Conservation (phyloP, 1,284 basidiomycete genomes). For the Leccinum subfulvum region DNA sequence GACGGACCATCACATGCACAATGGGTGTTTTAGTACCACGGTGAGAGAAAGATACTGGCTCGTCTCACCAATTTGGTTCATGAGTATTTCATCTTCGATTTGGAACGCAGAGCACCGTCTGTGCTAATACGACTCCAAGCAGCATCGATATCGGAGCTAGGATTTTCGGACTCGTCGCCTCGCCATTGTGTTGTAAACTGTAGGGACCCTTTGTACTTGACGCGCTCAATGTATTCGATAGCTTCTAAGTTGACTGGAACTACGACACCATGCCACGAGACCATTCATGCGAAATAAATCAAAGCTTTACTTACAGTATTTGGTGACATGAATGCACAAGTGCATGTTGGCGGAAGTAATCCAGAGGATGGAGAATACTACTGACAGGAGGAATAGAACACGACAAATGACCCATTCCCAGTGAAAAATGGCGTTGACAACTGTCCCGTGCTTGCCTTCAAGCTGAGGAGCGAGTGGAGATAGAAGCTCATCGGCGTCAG, state of each 20-base stretch:
- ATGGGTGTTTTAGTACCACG: neutral
- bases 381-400: neutral
- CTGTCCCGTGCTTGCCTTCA: too few relatives aligned
- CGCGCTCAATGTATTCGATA: too few relatives aligned
- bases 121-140: constrained; percentile 10
- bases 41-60: neutral
- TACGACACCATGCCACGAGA: too few relatives aligned
- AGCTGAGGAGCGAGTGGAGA: neutral
- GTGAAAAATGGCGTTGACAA: neutral
- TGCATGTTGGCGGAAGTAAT: too few relatives aligned
- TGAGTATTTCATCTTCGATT: neutral
- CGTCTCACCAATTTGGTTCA: constrained; percentile 1
- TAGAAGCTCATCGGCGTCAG: too few relatives aligned
- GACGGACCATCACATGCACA: neutral
- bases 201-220: neutral
- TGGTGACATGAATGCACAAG: too few relatives aligned
- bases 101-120: constrained; percentile 5
- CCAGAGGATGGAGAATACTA: too few relatives aligned
- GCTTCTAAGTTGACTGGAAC: too few relatives aligned
- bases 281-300: too few relatives aligned
- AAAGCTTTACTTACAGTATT: too few relatives aligned
- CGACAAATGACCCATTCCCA: constrained; percentile 7
- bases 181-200: constrained; percentile 2
- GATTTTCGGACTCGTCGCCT: constrained; percentile 4
- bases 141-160: constrained; percentile 12